Evolutionary conservation across 2,329 filamentous ascomycete species (phyloP).

Genomic region (Fusarium pseudoanthophilum): DNA sequence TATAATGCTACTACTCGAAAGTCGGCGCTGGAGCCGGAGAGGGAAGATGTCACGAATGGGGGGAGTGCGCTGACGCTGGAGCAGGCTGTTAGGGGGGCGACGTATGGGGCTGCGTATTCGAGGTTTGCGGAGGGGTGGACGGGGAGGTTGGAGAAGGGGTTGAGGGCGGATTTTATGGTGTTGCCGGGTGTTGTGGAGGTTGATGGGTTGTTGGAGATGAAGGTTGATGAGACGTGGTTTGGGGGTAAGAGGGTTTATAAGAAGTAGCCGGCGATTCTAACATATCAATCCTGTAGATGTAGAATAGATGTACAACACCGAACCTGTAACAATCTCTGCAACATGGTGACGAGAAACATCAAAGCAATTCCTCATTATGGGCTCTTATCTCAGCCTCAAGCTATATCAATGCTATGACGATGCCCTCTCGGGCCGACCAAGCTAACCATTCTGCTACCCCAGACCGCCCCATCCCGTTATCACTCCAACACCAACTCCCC

Average conservation of each 20-base stretch:
- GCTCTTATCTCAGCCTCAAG: neutral
- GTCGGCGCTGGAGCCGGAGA: slow-evolving; percentile 61
- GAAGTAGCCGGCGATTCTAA: neutral
- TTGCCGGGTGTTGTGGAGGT: neutral
- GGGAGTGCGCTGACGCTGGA: slow-evolving; percentile 64
- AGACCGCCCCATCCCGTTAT: neutral
- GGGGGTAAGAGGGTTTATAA: slow-evolving; percentile 4
- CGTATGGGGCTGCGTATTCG: slow-evolving; percentile 66
- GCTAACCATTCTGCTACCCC: slow-evolving; percentile 6
- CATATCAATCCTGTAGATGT: neutral
- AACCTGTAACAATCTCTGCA: neutral
- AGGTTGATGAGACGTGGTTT: slow-evolving; percentile 33
- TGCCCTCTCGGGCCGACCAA: neutral
- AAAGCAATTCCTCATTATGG: too few relatives aligned
- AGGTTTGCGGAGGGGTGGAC: slow-evolving; percentile 66
- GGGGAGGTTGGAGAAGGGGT: slow-evolving; percentile 63
- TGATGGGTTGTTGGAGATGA: slow-evolving; percentile 8
- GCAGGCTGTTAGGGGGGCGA: slow-evolving; percentile 65
- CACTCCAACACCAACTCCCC: neutral
- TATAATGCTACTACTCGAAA: slow-evolving; percentile 69
- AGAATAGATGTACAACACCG: neutral
- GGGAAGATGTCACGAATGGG: slow-evolving; percentile 59
- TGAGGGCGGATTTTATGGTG: slow-evolving; percentile 67
- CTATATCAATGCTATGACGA: neutral
- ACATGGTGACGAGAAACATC: too few relatives aligned